These are phyloP conservation scores for Mycena galericulata DNA, from an alignment of 768 basidiomycete genomes.

Conservation along the genomic window DNA sequence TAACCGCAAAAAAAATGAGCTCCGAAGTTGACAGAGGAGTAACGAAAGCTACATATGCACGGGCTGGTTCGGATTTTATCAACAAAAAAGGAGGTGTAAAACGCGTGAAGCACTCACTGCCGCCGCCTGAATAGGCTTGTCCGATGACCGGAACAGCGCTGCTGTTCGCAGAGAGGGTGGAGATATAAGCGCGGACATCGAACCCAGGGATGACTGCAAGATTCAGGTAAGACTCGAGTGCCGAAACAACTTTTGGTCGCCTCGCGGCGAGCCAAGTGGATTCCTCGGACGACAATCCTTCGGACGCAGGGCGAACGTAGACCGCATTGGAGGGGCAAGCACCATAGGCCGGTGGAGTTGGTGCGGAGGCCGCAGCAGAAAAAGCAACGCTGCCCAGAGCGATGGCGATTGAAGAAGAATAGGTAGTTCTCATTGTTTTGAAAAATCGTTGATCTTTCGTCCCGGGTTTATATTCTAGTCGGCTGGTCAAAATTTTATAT, in stretches of 20 bases:
- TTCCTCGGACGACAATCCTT: constrained; percentile 19
- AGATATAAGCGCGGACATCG: constrained; percentile 15
- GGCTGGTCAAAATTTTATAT: too few species aligned
- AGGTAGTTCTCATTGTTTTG: too few species aligned
- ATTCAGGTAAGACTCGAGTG: constrained; percentile 25
- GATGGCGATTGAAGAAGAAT: too few species aligned
- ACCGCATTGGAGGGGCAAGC: constrained; percentile 10
- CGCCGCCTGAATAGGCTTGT: too few species aligned
- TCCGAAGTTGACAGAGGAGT: not conserved
- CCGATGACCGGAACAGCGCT: constrained; percentile 21
- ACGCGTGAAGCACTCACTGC: too few species aligned
- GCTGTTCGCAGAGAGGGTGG: constrained; percentile 16
- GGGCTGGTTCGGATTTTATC: too few species aligned
- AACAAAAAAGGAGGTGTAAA: too few species aligned
- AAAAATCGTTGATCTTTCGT: too few species aligned
- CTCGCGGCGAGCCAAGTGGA: constrained; percentile 18
- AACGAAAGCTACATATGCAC: not conserved
- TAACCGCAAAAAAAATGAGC: constrained; percentile 1
- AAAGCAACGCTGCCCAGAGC: too few species aligned
- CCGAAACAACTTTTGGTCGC: constrained; percentile 19
- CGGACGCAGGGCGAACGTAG: constrained; percentile 20
- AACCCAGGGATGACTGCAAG: constrained; percentile 23
- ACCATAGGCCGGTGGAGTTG: constrained; percentile 14
- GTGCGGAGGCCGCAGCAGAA: too few species aligned
- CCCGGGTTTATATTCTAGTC: too few species aligned